Conservation (phyloP, 345 rosid genomes). For the Raphanus raphanistrum region DNA sequence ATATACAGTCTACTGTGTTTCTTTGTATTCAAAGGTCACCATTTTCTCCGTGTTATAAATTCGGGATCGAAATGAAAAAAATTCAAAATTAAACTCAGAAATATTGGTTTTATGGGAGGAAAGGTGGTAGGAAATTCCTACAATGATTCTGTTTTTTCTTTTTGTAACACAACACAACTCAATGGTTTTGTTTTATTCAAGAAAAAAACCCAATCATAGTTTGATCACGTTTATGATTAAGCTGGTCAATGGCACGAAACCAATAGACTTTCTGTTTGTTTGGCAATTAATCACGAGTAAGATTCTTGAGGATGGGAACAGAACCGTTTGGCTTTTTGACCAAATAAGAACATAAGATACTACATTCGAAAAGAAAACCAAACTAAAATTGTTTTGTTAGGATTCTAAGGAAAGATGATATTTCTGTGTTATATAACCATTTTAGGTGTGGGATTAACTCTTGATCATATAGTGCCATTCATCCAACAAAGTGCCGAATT, state of each 20-base stretch:
- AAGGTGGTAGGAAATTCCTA: constrained; percentile 4
- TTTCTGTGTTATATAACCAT: background rate
- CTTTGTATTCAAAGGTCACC: background rate
- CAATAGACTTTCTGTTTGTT: constrained; percentile 17
- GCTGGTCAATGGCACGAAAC: constrained; percentile 9
- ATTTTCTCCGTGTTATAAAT: background rate
- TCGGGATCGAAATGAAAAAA: background rate
- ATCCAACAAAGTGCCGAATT: background rate
- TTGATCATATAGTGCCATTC: background rate
- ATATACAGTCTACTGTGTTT: background rate
- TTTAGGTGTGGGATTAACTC: background rate
- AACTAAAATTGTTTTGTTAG: background rate
- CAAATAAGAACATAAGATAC: constrained; percentile 7
- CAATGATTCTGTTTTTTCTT: background rate
- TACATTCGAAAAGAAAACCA: background rate
- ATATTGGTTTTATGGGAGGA: background rate
- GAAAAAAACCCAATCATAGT: background rate
- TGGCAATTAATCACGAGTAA: constrained; percentile 5
- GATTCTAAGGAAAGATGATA: background rate
- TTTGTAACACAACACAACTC: too few species aligned
- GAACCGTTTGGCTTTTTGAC: constrained; percentile 10
- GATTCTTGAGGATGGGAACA: constrained; percentile 13
- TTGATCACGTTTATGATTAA: constrained; percentile 24
- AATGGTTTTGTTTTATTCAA: background rate
- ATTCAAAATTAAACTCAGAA: background rate